Percentiles rank a stretch among this genome's conserved stretches.
These are phyloP conservation scores for Wickerhamiella domercqiae DNA, from an alignment of 805 yeast species.

Conservation along the genomic window DNA sequence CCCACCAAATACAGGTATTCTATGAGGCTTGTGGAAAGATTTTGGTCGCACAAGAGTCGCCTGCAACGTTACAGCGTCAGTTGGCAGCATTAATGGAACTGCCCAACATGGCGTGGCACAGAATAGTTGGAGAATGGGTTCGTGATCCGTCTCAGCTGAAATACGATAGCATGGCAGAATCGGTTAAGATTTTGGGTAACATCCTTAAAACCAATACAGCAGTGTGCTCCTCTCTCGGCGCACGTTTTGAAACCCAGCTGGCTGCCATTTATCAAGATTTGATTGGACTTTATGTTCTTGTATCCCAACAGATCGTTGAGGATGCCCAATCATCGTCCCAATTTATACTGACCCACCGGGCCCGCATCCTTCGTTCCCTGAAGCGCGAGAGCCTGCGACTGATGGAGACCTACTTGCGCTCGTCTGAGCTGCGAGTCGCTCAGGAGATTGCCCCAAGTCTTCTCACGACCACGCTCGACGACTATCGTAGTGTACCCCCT, in stretches of 20 bases:
- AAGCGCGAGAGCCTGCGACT: constrained; percentile 85
- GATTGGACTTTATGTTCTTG: constrained; percentile 80
- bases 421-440: constrained; percentile 75
- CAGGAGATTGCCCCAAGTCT: constrained; percentile 69
- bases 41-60: constrained; percentile 68
- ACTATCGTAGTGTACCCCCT: constrained; percentile 75
- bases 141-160: constrained; percentile 67
- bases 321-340: constrained; percentile 69
- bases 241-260: constrained; percentile 77
- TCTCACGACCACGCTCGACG: constrained; percentile 72
- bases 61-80: constrained; percentile 46
- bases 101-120: constrained; percentile 91
- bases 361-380: constrained; percentile 87
- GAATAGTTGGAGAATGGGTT: constrained; percentile 71
- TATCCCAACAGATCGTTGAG: constrained; percentile 61
- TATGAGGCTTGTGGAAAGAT: constrained; percentile 96
- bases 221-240: constrained; percentile 87
- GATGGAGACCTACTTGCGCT: constrained; percentile 74
- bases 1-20: constrained; percentile 95
- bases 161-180: constrained; percentile 39
- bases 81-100: constrained; percentile 65
- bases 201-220: constrained; percentile 91
- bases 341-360: constrained; percentile 80
- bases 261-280: constrained; percentile 76
- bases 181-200: constrained; percentile 84